Conservation (phyloP, 1,284 basidiomycete genomes). For the Puccinia polysora region DNA sequence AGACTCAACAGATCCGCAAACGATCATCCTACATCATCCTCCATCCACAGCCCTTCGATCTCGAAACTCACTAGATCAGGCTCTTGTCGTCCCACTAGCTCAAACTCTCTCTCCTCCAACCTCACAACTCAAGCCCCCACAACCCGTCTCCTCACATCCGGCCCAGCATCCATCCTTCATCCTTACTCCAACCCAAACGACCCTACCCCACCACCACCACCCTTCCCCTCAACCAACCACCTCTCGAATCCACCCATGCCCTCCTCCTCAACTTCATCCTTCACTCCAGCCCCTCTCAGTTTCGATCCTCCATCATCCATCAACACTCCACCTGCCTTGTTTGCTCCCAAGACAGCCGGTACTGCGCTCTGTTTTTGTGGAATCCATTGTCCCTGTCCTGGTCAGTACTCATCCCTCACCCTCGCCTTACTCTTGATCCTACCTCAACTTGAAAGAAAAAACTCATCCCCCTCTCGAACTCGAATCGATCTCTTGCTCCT, state of each 20-base stretch:
- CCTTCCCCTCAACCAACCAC: neutral
- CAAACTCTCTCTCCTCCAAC: neutral
- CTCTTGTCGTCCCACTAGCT: neutral
- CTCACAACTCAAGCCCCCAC: neutral
- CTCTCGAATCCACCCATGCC: neutral
- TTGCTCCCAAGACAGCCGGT: constrained; percentile 31
- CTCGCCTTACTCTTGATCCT: neutral
- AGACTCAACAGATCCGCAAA: neutral
- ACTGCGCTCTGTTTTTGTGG: constrained; percentile 38
- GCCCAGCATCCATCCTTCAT: neutral
- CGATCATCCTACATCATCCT: neutral
- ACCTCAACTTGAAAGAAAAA: neutral
- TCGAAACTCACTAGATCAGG: neutral
- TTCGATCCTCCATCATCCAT: neutral
- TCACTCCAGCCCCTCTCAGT: neutral
- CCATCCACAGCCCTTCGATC: neutral
- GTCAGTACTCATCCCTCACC: neutral
- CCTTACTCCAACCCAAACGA: neutral
- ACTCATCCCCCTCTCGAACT: too few species aligned
- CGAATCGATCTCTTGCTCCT: neutral
- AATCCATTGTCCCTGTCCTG: constrained; percentile 33
- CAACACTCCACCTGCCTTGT: constrained; percentile 17
- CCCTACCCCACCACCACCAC: neutral
- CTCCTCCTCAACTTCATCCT: neutral
- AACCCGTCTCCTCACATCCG: neutral